Conservation (phyloP, 2,329 filamentous ascomycete species). For the Aspergillus puulaauensis region DNA sequence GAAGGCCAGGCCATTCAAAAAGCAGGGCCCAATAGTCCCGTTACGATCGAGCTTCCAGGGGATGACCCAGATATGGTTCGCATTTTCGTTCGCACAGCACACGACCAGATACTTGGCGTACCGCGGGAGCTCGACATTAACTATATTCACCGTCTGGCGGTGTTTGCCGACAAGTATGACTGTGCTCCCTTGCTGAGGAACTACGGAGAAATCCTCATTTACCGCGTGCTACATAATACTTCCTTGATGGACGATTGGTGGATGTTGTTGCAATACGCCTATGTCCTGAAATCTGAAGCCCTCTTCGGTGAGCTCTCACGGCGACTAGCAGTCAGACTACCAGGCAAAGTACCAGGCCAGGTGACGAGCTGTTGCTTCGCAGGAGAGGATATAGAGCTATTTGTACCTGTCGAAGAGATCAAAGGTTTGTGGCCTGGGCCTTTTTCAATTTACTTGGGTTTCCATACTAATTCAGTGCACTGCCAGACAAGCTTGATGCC, state of each 20-base stretch:
- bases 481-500: too few relatives aligned
- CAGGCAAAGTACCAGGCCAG: not conserved
- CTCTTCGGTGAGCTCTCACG: not conserved
- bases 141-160: not conserved
- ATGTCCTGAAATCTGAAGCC: not conserved
- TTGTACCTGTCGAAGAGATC: not conserved
- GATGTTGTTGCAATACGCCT: not conserved
- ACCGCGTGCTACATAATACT: too few relatives aligned
- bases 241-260: not conserved
- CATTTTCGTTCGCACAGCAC: not conserved
- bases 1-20: not conserved
- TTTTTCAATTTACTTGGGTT: too few relatives aligned
- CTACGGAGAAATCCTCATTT: not conserved
- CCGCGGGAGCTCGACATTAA: not conserved
- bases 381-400: not conserved
- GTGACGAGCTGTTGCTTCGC: not conserved
- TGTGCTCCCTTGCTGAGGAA: not conserved
- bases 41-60: not conserved
- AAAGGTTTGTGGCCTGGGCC: too few relatives aligned
- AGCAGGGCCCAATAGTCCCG: not conserved
- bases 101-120: not conserved
- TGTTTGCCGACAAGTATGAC: not conserved
- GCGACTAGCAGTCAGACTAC: not conserved
- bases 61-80: not conserved
- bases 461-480: too few relatives aligned